Evolutionary conservation across 2,329 filamentous ascomycete species (phyloP), one percentile per base, ranked within the genome.

Genomic region (Plectosphaerella cucumerina): DNA sequence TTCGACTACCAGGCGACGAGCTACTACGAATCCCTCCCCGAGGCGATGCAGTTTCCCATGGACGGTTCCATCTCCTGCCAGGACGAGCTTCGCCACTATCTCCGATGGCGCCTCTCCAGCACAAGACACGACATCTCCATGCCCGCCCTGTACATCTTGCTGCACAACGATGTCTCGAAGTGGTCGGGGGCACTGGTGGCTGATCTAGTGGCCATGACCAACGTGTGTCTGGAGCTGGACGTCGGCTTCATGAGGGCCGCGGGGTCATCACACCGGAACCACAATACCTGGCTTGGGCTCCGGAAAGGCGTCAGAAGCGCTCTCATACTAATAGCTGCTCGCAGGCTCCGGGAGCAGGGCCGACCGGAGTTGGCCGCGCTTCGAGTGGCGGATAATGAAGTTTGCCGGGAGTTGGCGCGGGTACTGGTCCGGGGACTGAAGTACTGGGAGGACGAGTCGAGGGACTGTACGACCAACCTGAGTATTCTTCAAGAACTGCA

Each of bases 401-500:
- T 21, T 5, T 50, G 20, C 21, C 26, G 33, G 18, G 3, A 18
- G 5, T 31, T 12, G 3, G 43, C 43, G 9, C 18, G 41, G 31
- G 42, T 31, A 6, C 34, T 50, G 18, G 44, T 50, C 12, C 17
- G 22, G 23, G 49, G 49, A 3, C 21, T 50, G 49, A 37, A 20
- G 6, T 50, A 50, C 17, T 50, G 49, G 49, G 17, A 20, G 6
- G 20, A 43, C 5, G 49, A 50, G 20, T 47, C 43, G 33, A 46
- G 49, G n/a, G 49, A 50, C 34, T 50, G 49, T 23, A 43, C 49
- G 34, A 50, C 41, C 2, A 46, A 50, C 34, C 33, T 50, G 5
- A n/a, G 35, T 12, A 46, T 50, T 4, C 43, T 50, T 22, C 49
- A n/a, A 15, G 20, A 18, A 4, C n/a, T 50, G 44, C 49, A 50